A percentile compares a stretch with the other conserved stretches of the same genome.
Conservation (phyloP, 805 yeast genomes). For the Saturnispora silvae region DNA sequence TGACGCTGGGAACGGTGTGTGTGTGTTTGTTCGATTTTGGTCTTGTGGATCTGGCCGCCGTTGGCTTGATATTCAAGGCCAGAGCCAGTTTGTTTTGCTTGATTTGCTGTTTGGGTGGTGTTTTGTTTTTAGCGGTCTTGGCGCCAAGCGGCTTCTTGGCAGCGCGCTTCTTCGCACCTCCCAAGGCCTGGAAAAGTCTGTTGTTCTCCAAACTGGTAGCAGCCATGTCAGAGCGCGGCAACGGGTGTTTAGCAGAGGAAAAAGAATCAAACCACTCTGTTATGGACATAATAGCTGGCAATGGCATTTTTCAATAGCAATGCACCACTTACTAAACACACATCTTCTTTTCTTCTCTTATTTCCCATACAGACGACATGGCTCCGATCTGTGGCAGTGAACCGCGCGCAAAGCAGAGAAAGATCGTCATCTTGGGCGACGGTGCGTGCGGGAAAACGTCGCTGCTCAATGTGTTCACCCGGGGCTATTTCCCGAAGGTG, state of each 20-base stretch:
- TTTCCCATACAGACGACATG: no score
- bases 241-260: no score
- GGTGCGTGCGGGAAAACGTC: slow-evolving; percentile 99
- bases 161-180: not conserved
- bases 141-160: not conserved
- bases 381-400: slow-evolving; percentile 36
- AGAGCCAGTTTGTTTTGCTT: not conserved
- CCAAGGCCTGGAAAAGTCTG: not conserved
- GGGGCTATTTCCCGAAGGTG: slow-evolving; percentile 97
- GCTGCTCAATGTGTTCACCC: slow-evolving; percentile 83
- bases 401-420: slow-evolving; percentile 64
- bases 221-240: no score
- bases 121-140: not conserved
- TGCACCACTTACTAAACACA: no score
- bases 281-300: no score
- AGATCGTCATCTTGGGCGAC: slow-evolving; percentile 90
- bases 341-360: not conserved
- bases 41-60: no score
- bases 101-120: not conserved
- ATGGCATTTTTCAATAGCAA: no score
- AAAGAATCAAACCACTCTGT: not conserved
- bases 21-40: no score
- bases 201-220: no score
- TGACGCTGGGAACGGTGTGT: no score
- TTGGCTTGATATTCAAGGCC: slow-evolving; percentile 1